Evolutionary conservation across 139 green algal species (phyloP), one percentile per base, ranked within the genome.

Genomic region (Medakamo hakoo): DNA sequence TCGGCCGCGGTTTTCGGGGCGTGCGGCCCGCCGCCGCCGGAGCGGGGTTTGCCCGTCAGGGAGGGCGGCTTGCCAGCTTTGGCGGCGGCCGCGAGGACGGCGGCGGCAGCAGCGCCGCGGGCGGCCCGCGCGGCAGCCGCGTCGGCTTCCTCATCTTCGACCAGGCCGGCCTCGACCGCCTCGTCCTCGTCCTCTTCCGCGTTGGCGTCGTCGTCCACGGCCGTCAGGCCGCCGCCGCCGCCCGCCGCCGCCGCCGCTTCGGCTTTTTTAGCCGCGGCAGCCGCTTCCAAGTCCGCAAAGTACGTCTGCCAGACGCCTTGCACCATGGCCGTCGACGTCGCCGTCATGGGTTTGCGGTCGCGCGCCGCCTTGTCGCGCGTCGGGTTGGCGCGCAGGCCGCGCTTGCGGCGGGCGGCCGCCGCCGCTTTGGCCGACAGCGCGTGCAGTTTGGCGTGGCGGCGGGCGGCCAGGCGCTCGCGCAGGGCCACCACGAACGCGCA

Each of bases 281-380:
- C 66, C 57, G 49, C 61, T n/a, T 59, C 57, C 20, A 55, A 61
- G 48, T 66, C 63, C 48, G 60, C 65, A 61, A 92, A 93, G 78
- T 92, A 95, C 29, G 73, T 66, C 57, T 77, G 68, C 87, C 87
- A 94, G 48, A 94, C 77, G 28, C 64, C 49, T 69, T 88, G 82
- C 30, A 97, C 86, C 80, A 97, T 88, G 55, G 55, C 68, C n/a
- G 90, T 97, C 66, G 88, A 84, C 9, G 90, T 96, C 28, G 90
- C 90, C 5, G 86, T 83, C 90, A 97, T 96, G 55, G 91, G 82
- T 62, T 87, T 88, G 29, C 67, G 31, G 2, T 76, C 71, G 24
- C 23, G 26, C 59, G 67, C 49, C 2, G 69, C 67, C 19, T 80
- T 74, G 57, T 89, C 82, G 68, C 77, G 68, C 71, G 75, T 73